Conservation (phyloP, 2,329 filamentous ascomycete species). For the Alternaria gansuensis region DNA sequence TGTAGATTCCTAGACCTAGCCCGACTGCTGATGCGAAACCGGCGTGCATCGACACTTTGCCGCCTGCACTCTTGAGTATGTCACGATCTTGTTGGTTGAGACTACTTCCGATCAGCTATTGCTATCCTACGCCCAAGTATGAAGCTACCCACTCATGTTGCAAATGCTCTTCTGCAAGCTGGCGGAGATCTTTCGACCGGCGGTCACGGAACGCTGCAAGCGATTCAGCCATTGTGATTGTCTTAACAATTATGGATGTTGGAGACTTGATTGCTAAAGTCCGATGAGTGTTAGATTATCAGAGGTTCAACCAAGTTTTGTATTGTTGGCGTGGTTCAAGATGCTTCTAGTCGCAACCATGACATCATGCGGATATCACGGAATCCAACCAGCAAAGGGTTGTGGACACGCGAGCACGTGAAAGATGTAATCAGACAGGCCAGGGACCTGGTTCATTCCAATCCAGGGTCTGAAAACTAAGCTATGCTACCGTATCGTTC, state of each 20-base stretch:
- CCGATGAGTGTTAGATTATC: not conserved
- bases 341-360: slow-evolving; percentile 22
- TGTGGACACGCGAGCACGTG: slow-evolving; percentile 14
- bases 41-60: slow-evolving; percentile 64
- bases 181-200: slow-evolving; percentile 40
- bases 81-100: slow-evolving; percentile 68
- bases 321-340: slow-evolving; percentile 5
- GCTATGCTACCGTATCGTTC: slow-evolving; percentile 5
- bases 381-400: slow-evolving; percentile 16
- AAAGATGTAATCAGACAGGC: not conserved
- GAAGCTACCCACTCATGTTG: slow-evolving; percentile 44
- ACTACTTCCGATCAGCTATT: slow-evolving; percentile 29
- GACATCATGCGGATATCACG: slow-evolving; percentile 26
- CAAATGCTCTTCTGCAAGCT: slow-evolving; percentile 46
- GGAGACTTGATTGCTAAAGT: not conserved
- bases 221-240: slow-evolving; percentile 39
- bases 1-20: slow-evolving; percentile 64
- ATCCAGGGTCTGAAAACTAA: slow-evolving; percentile 3
- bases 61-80: slow-evolving; percentile 64
- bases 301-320: not conserved
- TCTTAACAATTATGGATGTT: not conserved
- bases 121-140: not conserved
- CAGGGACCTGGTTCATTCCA: slow-evolving; percentile 1
- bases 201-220: slow-evolving; percentile 45
- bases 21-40: slow-evolving; percentile 68